A percentile compares a stretch with the other conserved stretches of the same genome.
These are phyloP conservation scores for Yamadazyma sp. DNA, from an alignment of 805 yeast species.

Conservation along the genomic window DNA sequence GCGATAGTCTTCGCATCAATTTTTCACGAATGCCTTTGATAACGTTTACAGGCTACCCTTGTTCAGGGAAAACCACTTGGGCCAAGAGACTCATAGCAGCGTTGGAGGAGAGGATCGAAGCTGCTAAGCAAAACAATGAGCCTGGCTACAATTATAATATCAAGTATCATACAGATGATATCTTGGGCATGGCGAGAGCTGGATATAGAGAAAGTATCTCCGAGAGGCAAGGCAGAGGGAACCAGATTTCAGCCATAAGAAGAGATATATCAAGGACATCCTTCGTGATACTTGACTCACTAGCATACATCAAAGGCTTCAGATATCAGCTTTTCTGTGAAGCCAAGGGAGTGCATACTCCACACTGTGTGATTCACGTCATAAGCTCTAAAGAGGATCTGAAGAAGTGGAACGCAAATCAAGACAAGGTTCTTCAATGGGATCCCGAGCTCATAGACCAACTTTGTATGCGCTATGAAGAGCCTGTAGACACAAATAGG, in stretches of 20 bases:
- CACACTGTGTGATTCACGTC: slow-evolving; percentile 80
- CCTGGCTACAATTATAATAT: slow-evolving; percentile 60
- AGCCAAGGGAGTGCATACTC: slow-evolving; percentile 78
- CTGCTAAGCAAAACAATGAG: slow-evolving; percentile 35
- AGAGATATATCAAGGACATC: slow-evolving; percentile 67
- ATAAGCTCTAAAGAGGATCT: slow-evolving; percentile 66
- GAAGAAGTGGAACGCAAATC: slow-evolving; percentile 56
- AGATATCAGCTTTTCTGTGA: slow-evolving; percentile 93
- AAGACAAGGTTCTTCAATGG: slow-evolving; percentile 50
- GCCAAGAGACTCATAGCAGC: slow-evolving; percentile 54
- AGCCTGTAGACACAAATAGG: slow-evolving; percentile 78
- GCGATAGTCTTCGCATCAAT: too few relatives aligned
- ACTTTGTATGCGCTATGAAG: slow-evolving; percentile 84
- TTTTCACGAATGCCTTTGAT: slow-evolving; percentile 70
- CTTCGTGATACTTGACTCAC: slow-evolving; percentile 80
- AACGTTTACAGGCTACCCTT: slow-evolving; percentile 80
- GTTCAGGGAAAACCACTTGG: slow-evolving; percentile 78
- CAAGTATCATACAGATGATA: slow-evolving; percentile 73
- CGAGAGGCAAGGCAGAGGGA: slow-evolving; percentile 81
- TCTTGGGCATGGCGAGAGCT: slow-evolving; percentile 66
- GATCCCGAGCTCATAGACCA: slow-evolving; percentile 62
- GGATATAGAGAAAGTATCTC: slow-evolving; percentile 68
- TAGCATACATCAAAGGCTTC: slow-evolving; percentile 91
- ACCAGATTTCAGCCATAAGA: slow-evolving; percentile 85
- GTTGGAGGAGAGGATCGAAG: slow-evolving; percentile 48